These are phyloP conservation scores for Pinus tabuliformis DNA, from an alignment of 75 land plant species.

Conservation along the genomic window DNA sequence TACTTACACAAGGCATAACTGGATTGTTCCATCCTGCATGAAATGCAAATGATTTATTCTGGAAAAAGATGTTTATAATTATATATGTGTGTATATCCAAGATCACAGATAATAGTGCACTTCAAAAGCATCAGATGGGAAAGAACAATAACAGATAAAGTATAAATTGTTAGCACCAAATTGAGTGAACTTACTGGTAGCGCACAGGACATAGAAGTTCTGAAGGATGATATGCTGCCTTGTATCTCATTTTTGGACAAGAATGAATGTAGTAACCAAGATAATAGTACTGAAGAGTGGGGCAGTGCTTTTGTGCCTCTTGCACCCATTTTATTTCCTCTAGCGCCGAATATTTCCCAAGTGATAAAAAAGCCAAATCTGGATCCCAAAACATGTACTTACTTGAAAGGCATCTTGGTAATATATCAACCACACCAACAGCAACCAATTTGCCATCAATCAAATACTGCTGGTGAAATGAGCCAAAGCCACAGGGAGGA, in stretches of 20 bases:
- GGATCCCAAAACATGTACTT: slow-evolving; percentile 99
- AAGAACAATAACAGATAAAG: neutral
- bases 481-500: slow-evolving; percentile 92
- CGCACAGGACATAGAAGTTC: slow-evolving; percentile 93
- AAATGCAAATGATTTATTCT: neutral
- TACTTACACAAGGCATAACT: neutral
- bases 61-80: neutral
- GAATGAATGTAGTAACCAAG: slow-evolving; percentile 98
- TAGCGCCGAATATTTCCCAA: slow-evolving; percentile 92
- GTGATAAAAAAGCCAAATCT: slow-evolving; percentile 80
- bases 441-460: slow-evolving; percentile 94
- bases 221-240: slow-evolving; percentile 88
- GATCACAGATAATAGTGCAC: neutral
- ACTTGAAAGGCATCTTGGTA: slow-evolving; percentile 93
- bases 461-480: slow-evolving; percentile 96
- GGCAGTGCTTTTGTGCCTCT: slow-evolving; percentile 52
- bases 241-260: slow-evolving; percentile 97
- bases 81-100: neutral
- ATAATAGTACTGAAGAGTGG: slow-evolving; percentile 82
- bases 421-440: slow-evolving; percentile 94
- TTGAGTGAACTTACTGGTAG: slow-evolving; percentile 61
- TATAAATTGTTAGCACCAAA: neutral
- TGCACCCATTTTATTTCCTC: slow-evolving; percentile 88
- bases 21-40: neutral
- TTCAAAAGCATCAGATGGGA: neutral